These are phyloP conservation scores for Blyttiomyces sp. DNA, from an alignment of 371 early-diverging fungal genomes.

Conservation along the genomic window DNA sequence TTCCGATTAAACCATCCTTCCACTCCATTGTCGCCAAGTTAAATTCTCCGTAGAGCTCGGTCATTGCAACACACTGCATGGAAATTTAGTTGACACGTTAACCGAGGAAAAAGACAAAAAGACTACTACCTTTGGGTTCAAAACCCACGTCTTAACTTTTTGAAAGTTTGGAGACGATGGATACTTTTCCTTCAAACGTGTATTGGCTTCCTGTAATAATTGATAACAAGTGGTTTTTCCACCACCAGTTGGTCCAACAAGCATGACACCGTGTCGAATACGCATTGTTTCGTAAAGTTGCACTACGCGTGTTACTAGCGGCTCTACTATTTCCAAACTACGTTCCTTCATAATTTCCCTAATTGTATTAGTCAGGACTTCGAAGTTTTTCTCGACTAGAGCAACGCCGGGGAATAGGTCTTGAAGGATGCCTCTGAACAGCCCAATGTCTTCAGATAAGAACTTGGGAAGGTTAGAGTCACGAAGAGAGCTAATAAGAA, in stretches of 20 bases:
- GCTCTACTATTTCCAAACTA: constrained; percentile 31
- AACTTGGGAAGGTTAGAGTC: constrained; percentile 53
- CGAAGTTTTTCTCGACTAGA: constrained; percentile 41
- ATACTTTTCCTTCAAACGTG: constrained; percentile 26
- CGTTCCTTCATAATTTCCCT: constrained; percentile 29
- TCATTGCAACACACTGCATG: constrained; percentile 46
- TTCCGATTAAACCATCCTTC: constrained; percentile 50
- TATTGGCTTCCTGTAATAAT: constrained; percentile 34
- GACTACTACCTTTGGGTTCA: constrained; percentile 47
- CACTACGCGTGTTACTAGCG: constrained; percentile 37
- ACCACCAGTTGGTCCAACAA: constrained; percentile 52
- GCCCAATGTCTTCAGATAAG: constrained; percentile 43
- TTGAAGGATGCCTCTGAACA: constrained; percentile 45
- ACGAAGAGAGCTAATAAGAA: constrained; percentile 38
- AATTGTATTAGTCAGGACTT: constrained; percentile 25
- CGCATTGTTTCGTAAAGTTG: constrained; percentile 47
- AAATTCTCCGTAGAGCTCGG: constrained; percentile 51
- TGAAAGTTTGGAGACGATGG: constrained; percentile 30
- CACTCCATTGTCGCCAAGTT: constrained; percentile 54
- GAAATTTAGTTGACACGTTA: not conserved
- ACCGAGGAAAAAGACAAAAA: not conserved
- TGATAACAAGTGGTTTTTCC: constrained; percentile 50
- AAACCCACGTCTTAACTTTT: constrained; percentile 40
- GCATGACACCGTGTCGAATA: constrained; percentile 52
- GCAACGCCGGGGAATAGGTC: constrained; percentile 46